Evolutionary conservation across 164 flowering plant species (phyloP).

Genomic region (Nymphaea thermarum): DNA sequence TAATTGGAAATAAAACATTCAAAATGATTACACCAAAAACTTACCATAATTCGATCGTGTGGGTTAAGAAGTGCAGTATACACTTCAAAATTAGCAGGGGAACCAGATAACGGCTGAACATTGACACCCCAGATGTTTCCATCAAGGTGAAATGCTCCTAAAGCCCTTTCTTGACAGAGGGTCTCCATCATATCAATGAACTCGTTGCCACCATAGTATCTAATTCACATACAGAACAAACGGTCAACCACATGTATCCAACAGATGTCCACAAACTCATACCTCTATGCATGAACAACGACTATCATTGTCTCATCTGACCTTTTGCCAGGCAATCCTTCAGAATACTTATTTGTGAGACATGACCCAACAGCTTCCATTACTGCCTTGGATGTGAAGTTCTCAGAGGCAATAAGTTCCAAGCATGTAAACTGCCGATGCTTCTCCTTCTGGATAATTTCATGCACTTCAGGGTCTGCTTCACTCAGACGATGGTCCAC

Average conservation of each 20-base stretch:
- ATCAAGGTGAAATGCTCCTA: slow-evolving; percentile 76
- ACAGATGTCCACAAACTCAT: neutral
- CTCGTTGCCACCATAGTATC: slow-evolving; percentile 97
- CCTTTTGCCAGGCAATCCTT: slow-evolving; percentile 98
- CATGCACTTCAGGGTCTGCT: slow-evolving; percentile 69
- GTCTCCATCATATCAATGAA: slow-evolving; percentile 82
- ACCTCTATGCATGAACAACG: neutral
- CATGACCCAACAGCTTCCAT: slow-evolving; percentile 99
- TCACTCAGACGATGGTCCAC: slow-evolving; percentile 40
- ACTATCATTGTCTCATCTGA: slow-evolving; percentile 6
- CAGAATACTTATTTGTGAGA: slow-evolving; percentile 92
- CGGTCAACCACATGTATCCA: neutral
- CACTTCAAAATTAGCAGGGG: slow-evolving; percentile 96
- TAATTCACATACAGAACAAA: slow-evolving; percentile 10
- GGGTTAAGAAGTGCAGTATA: slow-evolving; percentile 88
- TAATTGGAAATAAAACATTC: neutral
- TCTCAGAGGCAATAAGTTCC: slow-evolving; percentile 95
- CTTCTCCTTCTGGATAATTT: slow-evolving; percentile 68
- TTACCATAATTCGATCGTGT: slow-evolving; percentile 90
- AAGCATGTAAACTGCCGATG: slow-evolving; percentile 68
- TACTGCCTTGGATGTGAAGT: slow-evolving; percentile 87
- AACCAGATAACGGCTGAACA: slow-evolving; percentile 96
- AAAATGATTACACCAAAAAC: neutral
- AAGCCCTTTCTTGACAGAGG: slow-evolving; percentile 81
- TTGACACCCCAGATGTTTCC: slow-evolving; percentile 83